Conservation (phyloP, 148 eudicot species). For the Polygonum maritimum region DNA sequence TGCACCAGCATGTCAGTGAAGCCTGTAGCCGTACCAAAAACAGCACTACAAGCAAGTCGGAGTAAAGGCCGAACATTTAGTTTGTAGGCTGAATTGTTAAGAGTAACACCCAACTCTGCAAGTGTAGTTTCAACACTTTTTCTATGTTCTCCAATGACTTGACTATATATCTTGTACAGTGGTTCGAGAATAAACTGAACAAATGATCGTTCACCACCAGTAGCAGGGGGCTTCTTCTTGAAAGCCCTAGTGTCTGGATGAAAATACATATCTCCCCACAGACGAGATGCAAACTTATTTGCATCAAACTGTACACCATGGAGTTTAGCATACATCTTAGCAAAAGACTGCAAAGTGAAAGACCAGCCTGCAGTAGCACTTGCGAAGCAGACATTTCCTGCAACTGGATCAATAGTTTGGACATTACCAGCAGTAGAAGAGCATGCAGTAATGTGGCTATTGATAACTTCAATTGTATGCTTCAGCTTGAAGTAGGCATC, state of each 20-base stretch:
- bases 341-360: constrained; percentile 91
- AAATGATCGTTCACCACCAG: constrained; percentile 86
- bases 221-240: constrained; percentile 58
- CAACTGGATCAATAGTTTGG: constrained; percentile 76
- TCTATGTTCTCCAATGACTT: constrained; percentile 98
- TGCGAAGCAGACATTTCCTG: constrained; percentile 94
- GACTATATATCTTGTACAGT: constrained; percentile 89
- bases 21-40: constrained; percentile 96
- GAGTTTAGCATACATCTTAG: constrained; percentile 84
- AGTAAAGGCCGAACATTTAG: constrained; percentile 92
- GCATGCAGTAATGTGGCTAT: constrained; percentile 67
- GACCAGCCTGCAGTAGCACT: constrained; percentile 99
- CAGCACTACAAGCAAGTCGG: constrained; percentile 92
- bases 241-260: constrained; percentile 66
- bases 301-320: constrained; percentile 96
- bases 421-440: constrained; percentile 86
- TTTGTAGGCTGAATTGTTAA: constrained; percentile 78
- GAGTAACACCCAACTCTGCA: constrained; percentile 87
- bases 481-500: constrained; percentile 92
- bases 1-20: constrained; percentile 98
- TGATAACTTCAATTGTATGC: constrained; percentile 85
- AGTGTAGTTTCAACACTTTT: constrained; percentile 96
- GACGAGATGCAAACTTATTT: constrained; percentile 77
- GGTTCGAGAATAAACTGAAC: constrained; percentile 97
- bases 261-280: constrained; percentile 91